Conservation (phyloP, 1,284 basidiomycete genomes). For the Cryptococcus floricola region DNA sequence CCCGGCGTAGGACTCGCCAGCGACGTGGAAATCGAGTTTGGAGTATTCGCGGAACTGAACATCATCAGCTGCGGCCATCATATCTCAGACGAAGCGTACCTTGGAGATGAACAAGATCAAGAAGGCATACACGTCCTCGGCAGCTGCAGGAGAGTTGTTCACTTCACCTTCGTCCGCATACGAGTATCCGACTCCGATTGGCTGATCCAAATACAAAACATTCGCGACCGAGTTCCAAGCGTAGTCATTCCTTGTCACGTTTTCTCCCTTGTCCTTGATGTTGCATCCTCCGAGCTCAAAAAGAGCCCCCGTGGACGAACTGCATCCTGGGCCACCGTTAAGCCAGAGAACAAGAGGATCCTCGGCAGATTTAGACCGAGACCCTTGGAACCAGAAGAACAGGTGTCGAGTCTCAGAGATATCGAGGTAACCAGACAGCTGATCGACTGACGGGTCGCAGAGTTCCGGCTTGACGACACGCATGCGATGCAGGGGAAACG, state of each 20-base stretch:
- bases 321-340: constrained; percentile 45
- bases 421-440: constrained; percentile 86
- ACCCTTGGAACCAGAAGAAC: constrained; percentile 56
- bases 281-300: constrained; percentile 76
- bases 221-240: constrained; percentile 66
- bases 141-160: constrained; percentile 55
- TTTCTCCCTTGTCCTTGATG: constrained; percentile 64
- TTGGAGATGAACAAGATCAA: constrained; percentile 72
- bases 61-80: not conserved
- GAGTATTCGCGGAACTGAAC: constrained; percentile 60
- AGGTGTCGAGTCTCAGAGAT: constrained; percentile 68
- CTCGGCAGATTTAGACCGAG: constrained; percentile 63
- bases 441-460: constrained; percentile 77
- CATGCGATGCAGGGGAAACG: constrained; percentile 65
- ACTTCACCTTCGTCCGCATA: constrained; percentile 70
- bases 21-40: constrained; percentile 51
- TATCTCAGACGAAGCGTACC: constrained; percentile 48
- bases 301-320: constrained; percentile 70
- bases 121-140: constrained; percentile 82
- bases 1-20: constrained; percentile 63
- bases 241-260: constrained; percentile 64
- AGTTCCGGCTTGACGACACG: constrained; percentile 65
- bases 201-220: constrained; percentile 54
- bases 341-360: constrained; percentile 82
- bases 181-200: constrained; percentile 82